Evolutionary conservation across 177 flowering plant genomes (phyloP).

Genomic region (Tripterygium wilfordii): DNA sequence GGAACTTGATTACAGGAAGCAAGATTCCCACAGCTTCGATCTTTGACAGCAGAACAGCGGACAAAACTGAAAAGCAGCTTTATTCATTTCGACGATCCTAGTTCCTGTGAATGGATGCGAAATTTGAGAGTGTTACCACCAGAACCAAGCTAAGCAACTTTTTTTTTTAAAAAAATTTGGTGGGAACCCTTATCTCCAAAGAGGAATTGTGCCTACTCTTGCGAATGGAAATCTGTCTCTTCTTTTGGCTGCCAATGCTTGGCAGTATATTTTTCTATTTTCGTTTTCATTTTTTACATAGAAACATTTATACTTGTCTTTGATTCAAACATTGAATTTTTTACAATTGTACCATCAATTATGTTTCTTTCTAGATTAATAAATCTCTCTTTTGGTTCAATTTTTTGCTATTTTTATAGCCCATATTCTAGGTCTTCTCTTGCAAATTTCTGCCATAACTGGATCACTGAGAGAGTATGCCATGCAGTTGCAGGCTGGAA

Average conservation of each 20-base stretch:
- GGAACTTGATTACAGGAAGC: constrained; percentile 63
- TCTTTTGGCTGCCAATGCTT: neutral
- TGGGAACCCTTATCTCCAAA: neutral
- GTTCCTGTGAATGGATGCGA: constrained; percentile 98
- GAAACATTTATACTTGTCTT: neutral
- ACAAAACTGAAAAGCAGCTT: constrained; percentile 89
- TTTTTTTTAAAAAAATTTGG: neutral
- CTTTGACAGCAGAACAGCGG: constrained; percentile 69
- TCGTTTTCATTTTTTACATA: neutral
- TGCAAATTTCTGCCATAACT: too few relatives aligned
- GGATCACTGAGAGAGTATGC: too few relatives aligned
- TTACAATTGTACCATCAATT: too few relatives aligned
- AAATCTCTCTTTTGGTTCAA: too few relatives aligned
- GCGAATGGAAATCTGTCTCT: too few relatives aligned
- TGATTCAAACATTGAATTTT: too few relatives aligned
- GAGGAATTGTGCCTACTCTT: neutral
- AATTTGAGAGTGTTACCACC: constrained; percentile 84
- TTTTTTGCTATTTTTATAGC: too few relatives aligned
- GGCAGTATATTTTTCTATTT: neutral
- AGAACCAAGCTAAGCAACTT: constrained; percentile 57
- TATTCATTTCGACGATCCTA: constrained; percentile 86
- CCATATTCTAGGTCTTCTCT: too few relatives aligned
- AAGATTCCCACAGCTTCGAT: constrained; percentile 88
- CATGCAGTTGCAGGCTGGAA: too few relatives aligned
- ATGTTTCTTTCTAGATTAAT: too few relatives aligned